Evolutionary conservation across 129 eudicot genomes (phyloP), one percentile per base, ranked within the genome.

Genomic region (Sambucus nigra): DNA sequence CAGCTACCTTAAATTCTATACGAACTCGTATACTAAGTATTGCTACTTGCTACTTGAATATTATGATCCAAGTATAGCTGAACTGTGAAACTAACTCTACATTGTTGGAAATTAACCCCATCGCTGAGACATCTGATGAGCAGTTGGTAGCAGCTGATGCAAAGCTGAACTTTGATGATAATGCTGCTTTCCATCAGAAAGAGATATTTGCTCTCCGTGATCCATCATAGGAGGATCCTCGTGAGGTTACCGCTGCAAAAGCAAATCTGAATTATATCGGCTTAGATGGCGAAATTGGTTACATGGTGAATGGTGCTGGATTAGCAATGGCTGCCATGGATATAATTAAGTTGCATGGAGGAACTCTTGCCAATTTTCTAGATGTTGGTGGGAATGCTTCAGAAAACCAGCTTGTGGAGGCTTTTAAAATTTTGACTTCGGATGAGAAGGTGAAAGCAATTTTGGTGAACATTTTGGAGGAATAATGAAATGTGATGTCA

Each of bases 251-350:
- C 64, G 98, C 98, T 52, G 94, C 98, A 22, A 81, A 85, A 71
- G 98, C 94, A 7, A 95, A 85, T 57, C 57, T 85, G 61, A 89
- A 89, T 58, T 89, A 89, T 72, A 89, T 89, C 47, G 98, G 98
- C 51, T 79, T 89, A 63, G 98, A 89, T 72, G 98, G 98, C 39
- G 95, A 89, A 72, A 89, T 89, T 24, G 98, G 98, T 49, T 89
- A 95, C 70, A 89, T 85, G 95, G 98, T 89, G 47, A 89, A 89
- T 60, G 98, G 98, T 58, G 98, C 98, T 54, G 98, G 95, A 50
- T 66, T 89, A 61, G 98, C 98, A 59, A 89, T 89, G 98, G 88
- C 98, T 53, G 85, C 98, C 59, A 89, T 89, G 98, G 98, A 89
- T 56, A 89, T 89, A n/a, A 89, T 89, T 44, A 89, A 89, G 75